Evolutionary conservation across 2,329 filamentous ascomycete genomes (phyloP), one percentile per base, ranked within the genome.

Genomic region (Rutstroemia sp.): DNA sequence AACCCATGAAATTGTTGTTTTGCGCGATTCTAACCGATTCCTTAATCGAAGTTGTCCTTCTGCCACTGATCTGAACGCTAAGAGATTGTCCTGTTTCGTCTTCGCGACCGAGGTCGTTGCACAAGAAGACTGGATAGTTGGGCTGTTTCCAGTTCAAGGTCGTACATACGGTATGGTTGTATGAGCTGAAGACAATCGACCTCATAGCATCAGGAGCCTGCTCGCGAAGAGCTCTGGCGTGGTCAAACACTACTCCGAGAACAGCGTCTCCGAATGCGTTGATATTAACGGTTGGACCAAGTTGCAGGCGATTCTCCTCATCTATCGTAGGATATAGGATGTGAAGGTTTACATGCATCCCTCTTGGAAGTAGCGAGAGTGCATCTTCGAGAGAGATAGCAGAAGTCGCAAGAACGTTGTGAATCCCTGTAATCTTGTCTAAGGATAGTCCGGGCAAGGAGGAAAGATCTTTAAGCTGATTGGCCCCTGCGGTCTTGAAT

Each of bases 131-230:
- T 0, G 94, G 94, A 70, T 96, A 99, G 69, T 97, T 99, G 2
- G 94, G 94, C 71, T 99, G 94, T 72, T 99, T 99, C 94, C 94
- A 99, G 73, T 99, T 99, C 65, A 99, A 75, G 5, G 92, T 92
- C 16, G 89, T 95, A 73, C 94, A 99, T 19, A 97, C 82, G 61
- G 86, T 87, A 12, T 89, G 79, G 69, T 95, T 96, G 72, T 92
- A 96, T 21, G 90, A 95, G 65, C 89, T 95, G 70, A 99, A 96
- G 10, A 96, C 89, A 52, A 99, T 86, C 12, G 89, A 95, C 42
- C 92, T 80, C 63, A 94, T 85, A 16, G 85, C 82, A 54, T 89
- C 84, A 8, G 89, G 84, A 1, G 82, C 84, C 60, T 76, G 74
- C 58, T 84, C 78, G 57, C 85, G 78, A 71, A 89, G 61, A 65